These are phyloP conservation scores for Aspergillus chevalieri DNA, from an alignment of 2,329 filamentous ascomycete genomes.

Conservation along the genomic window DNA sequence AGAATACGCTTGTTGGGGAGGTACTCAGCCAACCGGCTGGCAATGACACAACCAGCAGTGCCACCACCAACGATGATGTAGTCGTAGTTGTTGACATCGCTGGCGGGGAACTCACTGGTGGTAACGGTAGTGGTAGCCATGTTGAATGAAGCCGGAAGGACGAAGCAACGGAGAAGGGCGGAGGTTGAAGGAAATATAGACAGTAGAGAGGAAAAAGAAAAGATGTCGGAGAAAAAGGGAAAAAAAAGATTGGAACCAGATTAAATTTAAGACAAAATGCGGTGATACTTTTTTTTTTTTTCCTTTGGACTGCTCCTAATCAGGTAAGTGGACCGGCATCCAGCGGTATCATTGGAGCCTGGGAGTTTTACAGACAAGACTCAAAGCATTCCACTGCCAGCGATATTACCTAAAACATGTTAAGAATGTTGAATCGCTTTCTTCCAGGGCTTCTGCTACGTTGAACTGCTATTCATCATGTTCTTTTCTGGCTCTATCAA, in stretches of 20 bases:
- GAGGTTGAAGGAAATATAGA: constrained; percentile 2
- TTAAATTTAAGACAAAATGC: constrained; percentile 3
- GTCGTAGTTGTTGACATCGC: constrained; percentile 65
- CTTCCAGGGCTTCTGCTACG: too few relatives aligned
- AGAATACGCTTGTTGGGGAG: constrained; percentile 75
- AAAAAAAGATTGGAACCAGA: constrained; percentile 3
- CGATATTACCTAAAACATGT: too few relatives aligned
- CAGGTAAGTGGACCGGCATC: not conserved
- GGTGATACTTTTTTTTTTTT: constrained; percentile 6
- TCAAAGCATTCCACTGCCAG: too few relatives aligned
- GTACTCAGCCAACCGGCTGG: constrained; percentile 72
- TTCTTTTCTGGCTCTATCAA: too few relatives aligned
- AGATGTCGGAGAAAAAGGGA: constrained; percentile 5
- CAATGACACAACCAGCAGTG: constrained; percentile 80
- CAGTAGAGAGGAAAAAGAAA: constrained; percentile 5
- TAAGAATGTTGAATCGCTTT: too few relatives aligned
- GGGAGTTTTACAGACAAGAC: not conserved
- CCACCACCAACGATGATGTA: constrained; percentile 82
- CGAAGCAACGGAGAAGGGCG: not conserved
- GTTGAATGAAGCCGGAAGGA: constrained; percentile 21
- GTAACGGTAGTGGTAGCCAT: constrained; percentile 46
- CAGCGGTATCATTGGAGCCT: not conserved
- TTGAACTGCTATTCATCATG: too few relatives aligned
- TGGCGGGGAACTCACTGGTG: constrained; percentile 59
- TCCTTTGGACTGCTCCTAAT: not conserved